phyloP scores from a whole-genome alignment of 139 green algal species.

The Haematococcus lacustris region DNA sequence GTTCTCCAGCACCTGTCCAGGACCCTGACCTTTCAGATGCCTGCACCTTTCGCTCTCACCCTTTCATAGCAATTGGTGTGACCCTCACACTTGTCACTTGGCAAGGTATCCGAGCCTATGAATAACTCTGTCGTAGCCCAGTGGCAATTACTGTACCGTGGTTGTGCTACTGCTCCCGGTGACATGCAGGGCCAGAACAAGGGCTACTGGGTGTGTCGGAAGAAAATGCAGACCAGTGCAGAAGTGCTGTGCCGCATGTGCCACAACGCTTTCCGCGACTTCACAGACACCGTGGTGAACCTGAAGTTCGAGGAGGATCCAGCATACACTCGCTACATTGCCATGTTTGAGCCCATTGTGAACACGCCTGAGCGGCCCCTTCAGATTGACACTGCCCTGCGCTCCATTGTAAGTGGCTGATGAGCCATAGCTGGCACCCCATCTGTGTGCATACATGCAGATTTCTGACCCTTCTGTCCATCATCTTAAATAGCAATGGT shows the following conservation, averaged over 20 bases:
- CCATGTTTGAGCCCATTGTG: constrained; percentile 91
- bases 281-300: constrained; percentile 91
- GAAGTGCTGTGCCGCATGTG: constrained; percentile 93
- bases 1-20: no score
- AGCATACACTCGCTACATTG: constrained; percentile 79
- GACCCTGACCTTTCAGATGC: no score
- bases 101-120: no score
- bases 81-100: no score
- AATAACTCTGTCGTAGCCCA: no score
- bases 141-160: no score
- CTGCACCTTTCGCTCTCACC: no score
- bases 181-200: constrained; percentile 99
- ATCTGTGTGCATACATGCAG: no score
- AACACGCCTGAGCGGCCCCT: constrained; percentile 75
- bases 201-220: constrained; percentile 98
- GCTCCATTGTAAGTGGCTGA: constrained; percentile 14
- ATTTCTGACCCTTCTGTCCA: no score
- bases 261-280: constrained; percentile 73
- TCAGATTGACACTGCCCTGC: constrained; percentile 53
- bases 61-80: no score
- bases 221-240: constrained; percentile 97
- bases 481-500: no score
- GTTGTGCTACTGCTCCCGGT: no score
- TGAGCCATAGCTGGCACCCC: constrained; percentile 34
- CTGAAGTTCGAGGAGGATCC: constrained; percentile 98